Conservation (phyloP, 2,329 filamentous ascomycete species). For the Madurella fahalii region DNA sequence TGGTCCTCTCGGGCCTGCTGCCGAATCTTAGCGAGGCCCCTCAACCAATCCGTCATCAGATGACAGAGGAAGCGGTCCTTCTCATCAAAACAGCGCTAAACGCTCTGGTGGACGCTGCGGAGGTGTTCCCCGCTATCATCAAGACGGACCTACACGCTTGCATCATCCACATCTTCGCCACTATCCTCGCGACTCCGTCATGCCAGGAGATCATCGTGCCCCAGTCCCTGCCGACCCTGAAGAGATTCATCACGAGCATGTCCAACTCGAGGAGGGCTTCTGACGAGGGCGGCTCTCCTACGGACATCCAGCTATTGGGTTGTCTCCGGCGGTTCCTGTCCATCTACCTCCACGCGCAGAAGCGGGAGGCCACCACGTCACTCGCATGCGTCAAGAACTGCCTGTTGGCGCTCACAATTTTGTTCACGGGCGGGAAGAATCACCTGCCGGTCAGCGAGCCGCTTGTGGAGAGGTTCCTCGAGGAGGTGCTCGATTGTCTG, state of each 20-base stretch:
- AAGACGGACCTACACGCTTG: slow-evolving; percentile 94
- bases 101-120: slow-evolving; percentile 87
- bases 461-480: slow-evolving; percentile 68
- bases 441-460: slow-evolving; percentile 71
- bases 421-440: slow-evolving; percentile 77
- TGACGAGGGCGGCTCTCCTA: slow-evolving; percentile 44
- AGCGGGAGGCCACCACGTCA: slow-evolving; percentile 68
- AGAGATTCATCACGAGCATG: slow-evolving; percentile 81
- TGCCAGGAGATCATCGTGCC: slow-evolving; percentile 89
- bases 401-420: slow-evolving; percentile 79
- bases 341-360: slow-evolving; percentile 72
- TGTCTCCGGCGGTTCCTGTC: slow-evolving; percentile 78
- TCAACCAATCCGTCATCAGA: slow-evolving; percentile 65
- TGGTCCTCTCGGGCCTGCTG: slow-evolving; percentile 82
- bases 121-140: slow-evolving; percentile 94
- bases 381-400: slow-evolving; percentile 90
- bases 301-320: slow-evolving; percentile 68
- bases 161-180: slow-evolving; percentile 94
- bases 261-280: slow-evolving; percentile 42
- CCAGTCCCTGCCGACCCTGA: slow-evolving; percentile 83
- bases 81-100: slow-evolving; percentile 78
- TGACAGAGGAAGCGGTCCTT: slow-evolving; percentile 81
- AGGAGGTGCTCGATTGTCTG: slow-evolving; percentile 82
- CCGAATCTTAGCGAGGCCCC: slow-evolving; percentile 72
- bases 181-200: slow-evolving; percentile 78